Evolutionary conservation across 345 rosid genomes (phyloP).

Genomic region (Pistacia atlantica): DNA sequence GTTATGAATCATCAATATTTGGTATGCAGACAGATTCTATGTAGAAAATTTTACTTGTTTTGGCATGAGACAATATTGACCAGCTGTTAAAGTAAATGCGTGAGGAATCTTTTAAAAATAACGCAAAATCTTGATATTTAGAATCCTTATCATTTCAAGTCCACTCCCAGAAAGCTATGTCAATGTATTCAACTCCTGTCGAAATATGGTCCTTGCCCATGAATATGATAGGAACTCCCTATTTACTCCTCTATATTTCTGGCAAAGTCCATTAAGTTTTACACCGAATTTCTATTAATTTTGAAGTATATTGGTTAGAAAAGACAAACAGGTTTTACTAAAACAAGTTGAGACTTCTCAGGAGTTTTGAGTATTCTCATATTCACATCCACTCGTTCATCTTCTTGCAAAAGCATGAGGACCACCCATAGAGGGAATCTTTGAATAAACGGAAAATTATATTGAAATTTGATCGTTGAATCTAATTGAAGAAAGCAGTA

Average conservation of each 20-base stretch:
- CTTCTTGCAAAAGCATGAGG: constrained; percentile 7
- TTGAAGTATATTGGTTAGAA: not conserved
- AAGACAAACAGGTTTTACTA: not conserved
- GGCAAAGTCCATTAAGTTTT: too few species aligned
- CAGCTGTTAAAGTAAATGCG: constrained; percentile 3
- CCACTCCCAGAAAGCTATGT: not conserved
- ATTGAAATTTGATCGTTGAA: constrained; percentile 1
- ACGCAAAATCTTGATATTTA: not conserved
- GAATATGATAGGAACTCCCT: not conserved
- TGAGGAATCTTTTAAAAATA: constrained; percentile 13
- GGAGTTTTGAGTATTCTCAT: not conserved
- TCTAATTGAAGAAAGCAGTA: constrained; percentile 1
- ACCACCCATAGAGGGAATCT: constrained; percentile 24
- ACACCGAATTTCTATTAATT: too few species aligned
- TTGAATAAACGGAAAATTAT: not conserved
- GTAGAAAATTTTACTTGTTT: too few species aligned
- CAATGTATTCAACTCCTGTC: not conserved
- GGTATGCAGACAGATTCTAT: not conserved
- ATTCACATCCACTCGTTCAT: not conserved
- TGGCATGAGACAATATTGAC: not conserved
- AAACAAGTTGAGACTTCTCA: not conserved
- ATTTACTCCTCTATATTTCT: too few species aligned
- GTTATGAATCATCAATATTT: too few species aligned
- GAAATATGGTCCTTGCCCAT: not conserved
- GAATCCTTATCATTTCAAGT: constrained; percentile 34